Conservation (phyloP, 2,329 filamentous ascomycete genomes). For the Diaporthe nobilis region DNA sequence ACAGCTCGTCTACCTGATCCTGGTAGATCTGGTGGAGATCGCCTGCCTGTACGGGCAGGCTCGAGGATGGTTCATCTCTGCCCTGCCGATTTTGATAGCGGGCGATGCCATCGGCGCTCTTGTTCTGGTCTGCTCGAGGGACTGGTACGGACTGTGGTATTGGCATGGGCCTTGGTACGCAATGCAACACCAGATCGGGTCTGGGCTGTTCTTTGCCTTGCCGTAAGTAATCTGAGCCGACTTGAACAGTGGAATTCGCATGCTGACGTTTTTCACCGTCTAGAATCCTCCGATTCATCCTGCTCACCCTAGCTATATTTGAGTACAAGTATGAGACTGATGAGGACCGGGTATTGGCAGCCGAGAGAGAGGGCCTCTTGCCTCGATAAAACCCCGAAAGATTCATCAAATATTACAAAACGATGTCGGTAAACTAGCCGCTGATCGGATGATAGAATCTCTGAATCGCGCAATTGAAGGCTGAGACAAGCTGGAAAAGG, state of each 20-base stretch:
- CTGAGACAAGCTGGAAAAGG: neutral
- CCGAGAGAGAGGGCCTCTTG: constrained; percentile 31
- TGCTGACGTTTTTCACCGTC: neutral
- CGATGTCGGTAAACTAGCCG: neutral
- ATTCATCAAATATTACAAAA: neutral
- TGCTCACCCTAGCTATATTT: constrained; percentile 14
- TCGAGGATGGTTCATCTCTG: constrained; percentile 35
- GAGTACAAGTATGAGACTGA: constrained; percentile 37
- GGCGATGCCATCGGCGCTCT: constrained; percentile 35
- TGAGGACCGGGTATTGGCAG: constrained; percentile 35
- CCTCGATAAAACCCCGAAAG: neutral
- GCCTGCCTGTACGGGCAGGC: constrained; percentile 37
- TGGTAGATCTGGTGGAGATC: constrained; percentile 32
- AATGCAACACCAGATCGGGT: constrained; percentile 38
- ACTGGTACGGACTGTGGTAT: constrained; percentile 41
- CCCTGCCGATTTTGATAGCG: constrained; percentile 32
- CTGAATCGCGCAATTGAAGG: neutral
- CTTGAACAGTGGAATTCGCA: accelerated
- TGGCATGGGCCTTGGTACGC: constrained; percentile 41
- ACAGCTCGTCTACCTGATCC: constrained; percentile 39
- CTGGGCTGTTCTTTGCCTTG: constrained; percentile 37
- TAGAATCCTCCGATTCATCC: constrained; percentile 33
- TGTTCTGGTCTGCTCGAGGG: constrained; percentile 39
- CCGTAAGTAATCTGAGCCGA: constrained; percentile 13
- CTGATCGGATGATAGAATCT: neutral